Conservation (phyloP, 371 early-diverging fungal genomes). For the Mortierella polycephala region DNA sequence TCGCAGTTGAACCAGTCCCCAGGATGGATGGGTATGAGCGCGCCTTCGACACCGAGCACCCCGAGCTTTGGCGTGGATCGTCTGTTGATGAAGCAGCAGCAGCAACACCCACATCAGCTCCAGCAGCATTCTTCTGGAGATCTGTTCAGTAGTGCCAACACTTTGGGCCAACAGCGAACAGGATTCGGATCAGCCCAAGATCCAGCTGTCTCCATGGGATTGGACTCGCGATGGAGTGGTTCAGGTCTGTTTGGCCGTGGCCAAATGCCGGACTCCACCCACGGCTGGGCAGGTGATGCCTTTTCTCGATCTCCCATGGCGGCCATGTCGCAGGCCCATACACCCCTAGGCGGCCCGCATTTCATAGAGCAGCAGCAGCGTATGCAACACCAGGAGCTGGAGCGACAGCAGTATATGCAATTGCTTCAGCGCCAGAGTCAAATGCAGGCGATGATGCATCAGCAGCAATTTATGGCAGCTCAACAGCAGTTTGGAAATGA, state of each 20-base stretch:
- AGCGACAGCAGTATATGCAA: constrained; percentile 61
- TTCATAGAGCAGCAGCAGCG: constrained; percentile 40
- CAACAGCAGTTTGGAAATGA: constrained; percentile 59
- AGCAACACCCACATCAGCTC: constrained; percentile 11
- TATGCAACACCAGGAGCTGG: constrained; percentile 38
- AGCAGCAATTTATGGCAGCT: constrained; percentile 57
- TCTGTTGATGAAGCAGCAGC: constrained; percentile 39
- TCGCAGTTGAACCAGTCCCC: constrained; percentile 21
- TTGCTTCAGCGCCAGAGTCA: constrained; percentile 59
- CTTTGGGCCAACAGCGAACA: constrained; percentile 26
- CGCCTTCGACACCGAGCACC: constrained; percentile 48
- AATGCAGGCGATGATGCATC: constrained; percentile 62
- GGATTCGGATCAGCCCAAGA: constrained; percentile 17
- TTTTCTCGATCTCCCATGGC: constrained; percentile 16
- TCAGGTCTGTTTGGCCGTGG: constrained; percentile 22
- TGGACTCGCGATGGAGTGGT: constrained; percentile 27
- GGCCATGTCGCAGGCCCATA: constrained; percentile 26
- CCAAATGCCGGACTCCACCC: too few relatives aligned
- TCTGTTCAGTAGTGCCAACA: constrained; percentile 33
- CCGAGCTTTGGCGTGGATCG: constrained; percentile 50
- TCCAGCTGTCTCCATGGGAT: constrained; percentile 6
- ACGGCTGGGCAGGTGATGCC: too few relatives aligned
- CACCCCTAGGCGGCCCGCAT: constrained; percentile 30
- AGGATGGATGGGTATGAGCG: constrained; percentile 44
- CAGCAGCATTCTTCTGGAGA: constrained; percentile 46